Base-by-base conservation (phyloP, 1,284 basidiomycete genomes). In the Tilletiopsis washingtonensis region DNA sequence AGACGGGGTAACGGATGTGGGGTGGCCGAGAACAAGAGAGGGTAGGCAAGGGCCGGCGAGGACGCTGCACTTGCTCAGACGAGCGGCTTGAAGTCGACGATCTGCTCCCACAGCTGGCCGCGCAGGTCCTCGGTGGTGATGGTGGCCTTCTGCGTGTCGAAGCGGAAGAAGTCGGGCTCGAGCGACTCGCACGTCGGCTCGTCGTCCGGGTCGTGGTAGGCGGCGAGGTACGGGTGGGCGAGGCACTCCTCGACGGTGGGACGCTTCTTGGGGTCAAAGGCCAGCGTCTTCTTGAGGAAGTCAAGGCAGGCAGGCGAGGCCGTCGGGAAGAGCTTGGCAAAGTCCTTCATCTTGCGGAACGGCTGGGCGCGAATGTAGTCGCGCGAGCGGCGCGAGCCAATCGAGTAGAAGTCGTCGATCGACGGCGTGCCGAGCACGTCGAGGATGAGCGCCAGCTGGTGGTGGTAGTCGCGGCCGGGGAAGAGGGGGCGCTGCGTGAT, bases 381-480 rank as follows among this genome's bases (percentile, higher is more conserved):
- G 47, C 88, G 81, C 40, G 86, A 89, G 43, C 88, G 78, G 11
- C 83, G 79, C 1, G 87, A 86, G 2, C 85, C 88, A 71, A 93
- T 91, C 21, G 85, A 84, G 74, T 90, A 86, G 75, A 91, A 91
- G 67, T 91, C 88, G 60, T 93, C 89, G 45, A 91, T 77, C 1
- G 85, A 85, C 0, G 90, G 89, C 14, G 90, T 93, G n/a, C 90
- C 89, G 9, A 91, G 81, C 3, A 91, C 87, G 63, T 91, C 86
- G 53, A 94, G 79, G 65, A 91, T 93, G 50, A 91, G 80, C 4
- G 84, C 84, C 24, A 96, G 80, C 65, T 97, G 91, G 67, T 96
- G 87, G 75, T 96, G 91, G 74, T 75, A 97, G 76, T 97, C 91
- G 19, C 90, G 82, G 14, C 93, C 91, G 0, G 91, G 93, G 79